Evolutionary conservation across 495 filamentous ascomycete genomes (phyloP).

Genomic region (Chaetomidium leptoderma): DNA sequence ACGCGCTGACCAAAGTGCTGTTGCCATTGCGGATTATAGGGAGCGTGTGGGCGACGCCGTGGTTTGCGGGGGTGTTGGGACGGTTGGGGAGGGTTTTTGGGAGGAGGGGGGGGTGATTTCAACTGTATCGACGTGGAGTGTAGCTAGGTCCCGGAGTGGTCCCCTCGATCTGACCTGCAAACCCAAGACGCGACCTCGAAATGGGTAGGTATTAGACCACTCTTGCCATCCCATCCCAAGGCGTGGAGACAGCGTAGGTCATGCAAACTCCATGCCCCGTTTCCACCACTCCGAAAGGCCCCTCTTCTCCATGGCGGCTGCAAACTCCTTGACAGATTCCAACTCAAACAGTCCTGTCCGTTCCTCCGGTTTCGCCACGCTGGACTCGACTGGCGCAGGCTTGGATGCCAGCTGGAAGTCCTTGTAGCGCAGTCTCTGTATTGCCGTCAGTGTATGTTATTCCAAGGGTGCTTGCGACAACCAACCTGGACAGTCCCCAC

Average conservation of each 20-base stretch:
- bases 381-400: slow-evolving; percentile 19
- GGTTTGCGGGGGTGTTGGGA: slow-evolving; percentile 71
- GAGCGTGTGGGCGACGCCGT: slow-evolving; percentile 87
- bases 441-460: background rate
- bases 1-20: slow-evolving; percentile 79
- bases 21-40: slow-evolving; percentile 67
- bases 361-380: slow-evolving; percentile 5
- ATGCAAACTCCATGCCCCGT: slow-evolving; percentile 28
- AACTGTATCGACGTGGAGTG: too few species aligned
- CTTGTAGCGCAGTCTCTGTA: slow-evolving; percentile 32
- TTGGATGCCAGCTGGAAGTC: slow-evolving; percentile 31
- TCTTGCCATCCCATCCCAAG: too few species aligned
- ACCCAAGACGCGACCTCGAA: too few species aligned
- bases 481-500: slow-evolving; percentile 33
- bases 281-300: slow-evolving; percentile 29
- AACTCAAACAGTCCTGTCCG: slow-evolving; percentile 26
- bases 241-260: background rate
- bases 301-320: slow-evolving; percentile 27
- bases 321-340: slow-evolving; percentile 27
- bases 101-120: background rate
- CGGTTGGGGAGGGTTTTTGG: slow-evolving; percentile 8
- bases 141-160: too few species aligned
- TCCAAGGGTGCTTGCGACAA: background rate
- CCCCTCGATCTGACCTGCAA: too few species aligned
- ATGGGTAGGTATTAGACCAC: background rate